These are phyloP conservation scores for Chalciporus sp. DNA, from an alignment of 1,284 basidiomycete species.

Conservation along the genomic window DNA sequence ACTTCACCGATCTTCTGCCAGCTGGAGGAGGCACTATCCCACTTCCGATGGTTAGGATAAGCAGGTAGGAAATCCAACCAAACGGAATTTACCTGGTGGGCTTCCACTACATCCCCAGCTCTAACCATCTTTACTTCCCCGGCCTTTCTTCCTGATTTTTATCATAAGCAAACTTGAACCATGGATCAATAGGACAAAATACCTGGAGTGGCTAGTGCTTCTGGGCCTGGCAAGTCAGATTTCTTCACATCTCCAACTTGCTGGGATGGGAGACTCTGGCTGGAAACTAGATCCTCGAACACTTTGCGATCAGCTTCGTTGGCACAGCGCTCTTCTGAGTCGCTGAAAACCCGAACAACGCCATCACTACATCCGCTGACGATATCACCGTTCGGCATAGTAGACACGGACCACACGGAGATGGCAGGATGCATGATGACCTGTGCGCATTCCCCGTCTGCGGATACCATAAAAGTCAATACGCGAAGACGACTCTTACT, in stretches of 20 bases:
- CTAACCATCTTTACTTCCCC: conserved; percentile 93
- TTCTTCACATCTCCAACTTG: conserved; percentile 94
- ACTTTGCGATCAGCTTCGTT: conserved; percentile 64
- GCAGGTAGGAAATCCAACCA: background rate
- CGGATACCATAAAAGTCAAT: conserved; percentile 8
- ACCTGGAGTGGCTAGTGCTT: conserved; percentile 78
- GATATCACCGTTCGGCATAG: conserved; percentile 87
- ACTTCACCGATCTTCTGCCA: conserved; percentile 98
- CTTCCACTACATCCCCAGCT: conserved; percentile 79
- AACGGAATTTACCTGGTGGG: conserved; percentile 68
- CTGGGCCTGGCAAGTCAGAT: conserved; percentile 82
- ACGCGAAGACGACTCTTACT: background rate
- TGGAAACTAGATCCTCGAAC: conserved; percentile 75
- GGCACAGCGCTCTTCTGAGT: conserved; percentile 74
- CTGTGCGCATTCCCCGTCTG: conserved; percentile 80
- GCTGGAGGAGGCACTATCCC: conserved; percentile 67
- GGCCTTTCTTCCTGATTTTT: conserved; percentile 74
- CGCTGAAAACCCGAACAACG: conserved; percentile 86
- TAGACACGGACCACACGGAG: conserved; percentile 90
- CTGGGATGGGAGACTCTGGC: conserved; percentile 70
- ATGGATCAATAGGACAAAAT: background rate
- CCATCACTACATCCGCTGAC: conserved; percentile 91
- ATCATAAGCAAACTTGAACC: conserved; percentile 11
- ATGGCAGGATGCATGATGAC: conserved; percentile 91
- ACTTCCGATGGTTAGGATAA: conserved; percentile 45